Evolutionary conservation across 352 stramenopile species (phyloP).

Genomic region (Phytophthora sp.): DNA sequence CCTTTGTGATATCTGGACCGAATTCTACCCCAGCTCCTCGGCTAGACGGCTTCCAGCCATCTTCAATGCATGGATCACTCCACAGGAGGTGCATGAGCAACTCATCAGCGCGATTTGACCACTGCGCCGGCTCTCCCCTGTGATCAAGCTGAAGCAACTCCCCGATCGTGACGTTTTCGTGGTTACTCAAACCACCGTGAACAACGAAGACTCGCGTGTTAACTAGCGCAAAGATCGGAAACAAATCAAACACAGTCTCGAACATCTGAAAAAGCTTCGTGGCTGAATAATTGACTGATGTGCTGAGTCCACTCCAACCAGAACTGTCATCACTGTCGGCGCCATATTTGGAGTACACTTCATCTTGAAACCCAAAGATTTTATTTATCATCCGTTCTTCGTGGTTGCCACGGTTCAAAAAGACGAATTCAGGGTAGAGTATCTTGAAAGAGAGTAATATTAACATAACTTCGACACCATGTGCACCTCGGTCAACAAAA

Average conservation of each 20-base stretch:
- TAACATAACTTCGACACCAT: slow-evolving; percentile 91
- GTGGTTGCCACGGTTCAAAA: slow-evolving; percentile 95
- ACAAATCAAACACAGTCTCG: slow-evolving; percentile 75
- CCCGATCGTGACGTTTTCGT: slow-evolving; percentile 81
- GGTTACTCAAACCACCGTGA: slow-evolving; percentile 89
- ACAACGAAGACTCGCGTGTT: slow-evolving; percentile 90
- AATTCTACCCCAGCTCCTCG: slow-evolving; percentile 91
- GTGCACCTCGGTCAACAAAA: slow-evolving; percentile 92
- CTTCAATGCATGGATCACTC: slow-evolving; percentile 79
- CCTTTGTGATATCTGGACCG: slow-evolving; percentile 87
- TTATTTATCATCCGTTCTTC: slow-evolving; percentile 93
- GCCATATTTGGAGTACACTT: slow-evolving; percentile 78
- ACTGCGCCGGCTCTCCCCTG: slow-evolving; percentile 81
- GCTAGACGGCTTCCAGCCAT: slow-evolving; percentile 57
- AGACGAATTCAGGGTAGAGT: slow-evolving; percentile 81
- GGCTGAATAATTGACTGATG: slow-evolving; percentile 58
- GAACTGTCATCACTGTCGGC: slow-evolving; percentile 66
- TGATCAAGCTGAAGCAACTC: slow-evolving; percentile 84
- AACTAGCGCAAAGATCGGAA: slow-evolving; percentile 89
- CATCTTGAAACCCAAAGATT: slow-evolving; percentile 82
- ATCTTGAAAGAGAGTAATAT: slow-evolving; percentile 88
- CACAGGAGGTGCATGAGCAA: slow-evolving; percentile 90
- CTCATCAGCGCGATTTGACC: slow-evolving; percentile 70
- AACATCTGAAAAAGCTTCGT: slow-evolving; percentile 74
- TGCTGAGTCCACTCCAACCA: slow-evolving; percentile 46